These are phyloP conservation scores for Fusarium goolgardi DNA, from an alignment of 2,329 filamentous ascomycete species.

Conservation along the genomic window DNA sequence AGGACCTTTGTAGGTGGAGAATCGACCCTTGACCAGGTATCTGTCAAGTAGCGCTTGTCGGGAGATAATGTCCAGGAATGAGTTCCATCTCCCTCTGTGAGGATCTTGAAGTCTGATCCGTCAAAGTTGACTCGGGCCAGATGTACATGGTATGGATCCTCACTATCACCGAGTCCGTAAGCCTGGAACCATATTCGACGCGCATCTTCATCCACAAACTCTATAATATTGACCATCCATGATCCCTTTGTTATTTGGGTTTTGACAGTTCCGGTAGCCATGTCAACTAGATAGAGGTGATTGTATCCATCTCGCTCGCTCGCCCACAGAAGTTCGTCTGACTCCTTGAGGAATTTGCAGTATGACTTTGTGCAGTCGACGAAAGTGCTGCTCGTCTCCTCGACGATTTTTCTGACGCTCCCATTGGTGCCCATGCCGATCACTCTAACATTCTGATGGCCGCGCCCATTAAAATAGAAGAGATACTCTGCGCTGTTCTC, in stretches of 20 bases:
- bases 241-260: constrained; percentile 45
- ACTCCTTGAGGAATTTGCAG: constrained; percentile 14
- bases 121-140: constrained; percentile 44
- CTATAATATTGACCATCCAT: constrained; percentile 44
- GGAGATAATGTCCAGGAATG: constrained; percentile 45
- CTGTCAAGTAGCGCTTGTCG: constrained; percentile 35
- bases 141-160: constrained; percentile 48
- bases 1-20: constrained; percentile 34
- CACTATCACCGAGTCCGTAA: constrained; percentile 33
- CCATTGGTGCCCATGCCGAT: constrained; percentile 35
- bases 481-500: constrained; percentile 41
- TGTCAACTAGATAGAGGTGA: constrained; percentile 46
- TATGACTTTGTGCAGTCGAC: constrained; percentile 43
- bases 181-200: constrained; percentile 39
- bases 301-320: constrained; percentile 48
- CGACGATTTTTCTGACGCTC: constrained; percentile 32
- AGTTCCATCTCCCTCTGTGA: constrained; percentile 47
- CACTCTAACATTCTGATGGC: constrained; percentile 41
- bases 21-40: constrained; percentile 48
- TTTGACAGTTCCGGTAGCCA: constrained; percentile 28
- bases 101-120: constrained; percentile 41
- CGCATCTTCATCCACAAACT: constrained; percentile 35
- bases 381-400: constrained; percentile 46
- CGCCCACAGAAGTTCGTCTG: constrained; percentile 45
- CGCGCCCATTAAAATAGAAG: constrained; percentile 48